Evolutionary conservation across 805 yeast genomes (phyloP).

Genomic region (Ogataea chonburiensis): DNA sequence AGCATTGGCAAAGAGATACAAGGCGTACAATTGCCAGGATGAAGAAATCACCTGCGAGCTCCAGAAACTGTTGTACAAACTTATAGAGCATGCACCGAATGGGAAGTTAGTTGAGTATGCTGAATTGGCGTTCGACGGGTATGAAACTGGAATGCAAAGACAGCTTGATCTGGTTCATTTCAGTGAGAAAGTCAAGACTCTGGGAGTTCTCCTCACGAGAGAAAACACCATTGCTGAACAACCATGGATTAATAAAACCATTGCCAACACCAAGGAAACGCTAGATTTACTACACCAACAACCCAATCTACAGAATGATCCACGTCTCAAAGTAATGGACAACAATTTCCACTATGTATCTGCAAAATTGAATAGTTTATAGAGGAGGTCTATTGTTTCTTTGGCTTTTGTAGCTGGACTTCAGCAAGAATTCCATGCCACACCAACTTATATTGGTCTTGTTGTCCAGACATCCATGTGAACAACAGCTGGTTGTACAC

Average conservation of each 20-base stretch:
- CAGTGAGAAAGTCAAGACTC: constrained; percentile 19
- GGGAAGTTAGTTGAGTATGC: constrained; percentile 2
- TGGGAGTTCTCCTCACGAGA: constrained; percentile 19
- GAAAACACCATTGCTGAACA: constrained; percentile 2
- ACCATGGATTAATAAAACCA: constrained; percentile 14
- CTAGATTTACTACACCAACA: constrained; percentile 9
- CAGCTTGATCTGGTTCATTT: constrained; percentile 21
- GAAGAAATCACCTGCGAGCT: constrained; percentile 4
- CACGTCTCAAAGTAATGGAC: constrained; percentile 10
- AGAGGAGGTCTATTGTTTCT: constrained; percentile 7
- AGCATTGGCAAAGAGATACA: neutral
- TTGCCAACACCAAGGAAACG: constrained; percentile 13
- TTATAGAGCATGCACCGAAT: constrained; percentile 6
- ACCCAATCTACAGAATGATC: constrained; percentile 5
- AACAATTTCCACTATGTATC: constrained; percentile 23
- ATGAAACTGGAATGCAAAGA: neutral
- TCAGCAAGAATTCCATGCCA: constrained; percentile 61
- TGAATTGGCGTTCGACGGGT: constrained; percentile 9
- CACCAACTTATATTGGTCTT: constrained; percentile 52
- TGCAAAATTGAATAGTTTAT: constrained; percentile 14
- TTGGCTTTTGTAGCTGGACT: constrained; percentile 31
- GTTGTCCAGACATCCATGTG: constrained; percentile 58
- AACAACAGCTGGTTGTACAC: constrained; percentile 76
- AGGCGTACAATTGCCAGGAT: neutral
- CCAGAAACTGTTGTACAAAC: constrained; percentile 6